Evolutionary conservation across 78 protist genomes (phyloP), one percentile per base, ranked within the genome.

Genomic region (Dictyostelium firmibasis): DNA sequence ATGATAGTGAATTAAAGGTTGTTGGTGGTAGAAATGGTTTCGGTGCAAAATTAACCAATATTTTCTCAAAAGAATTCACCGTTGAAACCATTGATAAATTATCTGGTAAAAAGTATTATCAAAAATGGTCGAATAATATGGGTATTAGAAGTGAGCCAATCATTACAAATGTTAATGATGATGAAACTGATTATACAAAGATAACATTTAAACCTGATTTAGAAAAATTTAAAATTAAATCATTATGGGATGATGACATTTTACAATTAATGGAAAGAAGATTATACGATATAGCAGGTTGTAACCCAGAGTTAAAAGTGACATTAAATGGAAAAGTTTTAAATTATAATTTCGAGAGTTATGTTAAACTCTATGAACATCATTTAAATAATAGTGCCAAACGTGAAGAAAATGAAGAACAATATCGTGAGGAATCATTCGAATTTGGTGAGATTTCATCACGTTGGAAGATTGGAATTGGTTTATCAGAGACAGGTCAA

Each of bases 1-100:
- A 97, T 25, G 98, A 98, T 29, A 13, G 53, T 16, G 93, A 93
- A 43, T 43, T 77, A 29, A 84, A 83, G 31, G 91, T 93, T 3
- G 87, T 97, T 77, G 98, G 98, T 67, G 95, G 91, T 41, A 50
- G 94, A 36, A 77, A 97, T 96, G 97, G 96, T 16, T 98, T 94
- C 76, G 99, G 99, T 62, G 99, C 99, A 31, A 99, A 99, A 91
- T 98, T 99, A 16, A 85, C 99, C 74, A 99, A 99, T 91, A 99
- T 99, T 31, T 99, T 98, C 94, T 97, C 95, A 31, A 83, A 6
- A 33, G 72, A 96, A 57, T 98, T 98, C 18, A 76, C 38, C 1
- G 91, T 98, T 9, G 98, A 98, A 84, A 97, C 98, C 9, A 29
- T 44, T 44, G 91, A 89, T 81, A 69, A 9, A 35, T 8, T 10